Evolutionary conservation across 192 early-diverging fungal genomes (phyloP).

Genomic region (Podila epigama): DNA sequence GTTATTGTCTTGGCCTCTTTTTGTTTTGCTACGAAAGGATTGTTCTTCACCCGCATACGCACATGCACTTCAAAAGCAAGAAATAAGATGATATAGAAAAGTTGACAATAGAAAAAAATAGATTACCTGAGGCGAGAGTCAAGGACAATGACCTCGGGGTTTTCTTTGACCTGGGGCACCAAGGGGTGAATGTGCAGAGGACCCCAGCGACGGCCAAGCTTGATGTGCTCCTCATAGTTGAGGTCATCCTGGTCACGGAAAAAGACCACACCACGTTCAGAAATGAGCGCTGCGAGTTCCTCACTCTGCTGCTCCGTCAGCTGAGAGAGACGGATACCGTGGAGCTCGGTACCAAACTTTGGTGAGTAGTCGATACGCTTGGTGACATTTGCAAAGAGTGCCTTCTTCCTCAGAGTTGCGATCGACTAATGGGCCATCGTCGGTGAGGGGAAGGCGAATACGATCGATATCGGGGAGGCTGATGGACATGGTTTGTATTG

Average conservation of each 20-base stretch:
- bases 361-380: conserved; percentile 61
- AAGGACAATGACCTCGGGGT: conserved; percentile 33
- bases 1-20: conserved; percentile 5
- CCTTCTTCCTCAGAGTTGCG: conserved; percentile 47
- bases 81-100: neutral
- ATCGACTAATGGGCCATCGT: conserved; percentile 3
- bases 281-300: conserved; percentile 63
- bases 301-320: conserved; percentile 62
- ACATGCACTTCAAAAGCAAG: neutral
- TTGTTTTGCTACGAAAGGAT: neutral
- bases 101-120: neutral
- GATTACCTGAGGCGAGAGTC: conserved; percentile 12
- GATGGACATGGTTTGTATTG: conserved; percentile 3
- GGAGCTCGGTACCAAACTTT: conserved; percentile 68
- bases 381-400: conserved; percentile 55
- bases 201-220: conserved; percentile 33
- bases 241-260: conserved; percentile 45
- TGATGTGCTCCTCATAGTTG: conserved; percentile 24
- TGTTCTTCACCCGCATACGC: neutral
- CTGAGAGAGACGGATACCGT: conserved; percentile 60
- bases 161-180: conserved; percentile 22
- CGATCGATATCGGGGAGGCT: conserved; percentile 8
- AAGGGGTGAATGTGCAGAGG: conserved; percentile 17
- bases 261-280: conserved; percentile 52
- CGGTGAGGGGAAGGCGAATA: conserved; percentile 8